phyloP scores from a whole-genome alignment of 179 eudicot species.

The Kewa caespitosa region DNA sequence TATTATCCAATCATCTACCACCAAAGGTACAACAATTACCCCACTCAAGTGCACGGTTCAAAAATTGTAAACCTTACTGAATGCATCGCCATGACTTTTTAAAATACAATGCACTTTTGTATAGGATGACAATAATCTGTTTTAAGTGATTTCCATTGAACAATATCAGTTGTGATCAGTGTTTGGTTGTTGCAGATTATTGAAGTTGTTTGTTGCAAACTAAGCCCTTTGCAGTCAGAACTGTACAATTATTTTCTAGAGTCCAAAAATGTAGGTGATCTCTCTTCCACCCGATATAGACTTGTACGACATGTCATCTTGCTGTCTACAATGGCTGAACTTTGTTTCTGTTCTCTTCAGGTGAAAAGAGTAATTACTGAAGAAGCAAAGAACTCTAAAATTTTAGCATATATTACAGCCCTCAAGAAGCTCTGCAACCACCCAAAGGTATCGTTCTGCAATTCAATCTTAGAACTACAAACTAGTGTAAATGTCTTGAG shows the following conservation, averaged over 20 bases:
- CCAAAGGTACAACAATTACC: slow-evolving; percentile 67
- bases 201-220: slow-evolving; percentile 97
- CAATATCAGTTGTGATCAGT: background rate
- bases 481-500: background rate
- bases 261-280: slow-evolving; percentile 77
- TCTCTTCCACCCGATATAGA: too few relatives aligned
- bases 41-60: background rate
- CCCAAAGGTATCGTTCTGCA: slow-evolving; percentile 69
- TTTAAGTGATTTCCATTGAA: slow-evolving; percentile 1
- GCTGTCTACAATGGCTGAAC: too few relatives aligned
- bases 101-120: background rate
- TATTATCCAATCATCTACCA: slow-evolving; percentile 94
- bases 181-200: slow-evolving; percentile 57
- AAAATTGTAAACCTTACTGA: background rate
- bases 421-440: slow-evolving; percentile 99
- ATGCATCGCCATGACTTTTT: background rate
- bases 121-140: background rate
- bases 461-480: background rate
- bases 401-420: slow-evolving; percentile 91
- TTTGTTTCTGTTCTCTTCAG: slow-evolving; percentile 35
- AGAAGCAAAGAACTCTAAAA: slow-evolving; percentile 71
- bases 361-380: slow-evolving; percentile 76
- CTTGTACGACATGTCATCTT: too few relatives aligned
- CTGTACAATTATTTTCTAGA: slow-evolving; percentile 83
- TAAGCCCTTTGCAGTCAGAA: slow-evolving; percentile 77